These are phyloP conservation scores for Solanum corneliomulleri DNA, from an alignment of 257 asterid species.

Conservation along the genomic window DNA sequence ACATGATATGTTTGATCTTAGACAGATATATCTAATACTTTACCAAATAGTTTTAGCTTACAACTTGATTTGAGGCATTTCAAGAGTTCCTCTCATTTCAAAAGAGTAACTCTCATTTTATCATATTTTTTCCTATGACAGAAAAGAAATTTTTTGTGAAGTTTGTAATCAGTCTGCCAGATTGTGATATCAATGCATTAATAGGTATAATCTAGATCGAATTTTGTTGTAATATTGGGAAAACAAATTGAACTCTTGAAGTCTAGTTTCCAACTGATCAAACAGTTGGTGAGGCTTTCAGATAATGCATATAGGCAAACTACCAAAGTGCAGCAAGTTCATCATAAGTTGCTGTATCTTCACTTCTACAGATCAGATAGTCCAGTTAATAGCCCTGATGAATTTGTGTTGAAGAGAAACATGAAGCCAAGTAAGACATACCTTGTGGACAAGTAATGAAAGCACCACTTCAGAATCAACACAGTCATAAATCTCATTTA, in stretches of 20 bases:
- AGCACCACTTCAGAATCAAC: slow-evolving; percentile 95
- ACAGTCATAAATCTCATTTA: slow-evolving; percentile 75
- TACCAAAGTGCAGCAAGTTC: neutral
- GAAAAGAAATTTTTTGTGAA: neutral
- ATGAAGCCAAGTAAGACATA: slow-evolving; percentile 5
- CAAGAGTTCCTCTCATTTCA: neutral
- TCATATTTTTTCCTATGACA: neutral
- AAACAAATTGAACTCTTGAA: neutral
- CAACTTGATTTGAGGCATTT: neutral
- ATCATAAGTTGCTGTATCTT: neutral
- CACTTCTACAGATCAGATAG: neutral
- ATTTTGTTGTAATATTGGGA: neutral
- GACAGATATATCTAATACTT: neutral
- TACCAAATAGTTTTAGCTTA: neutral
- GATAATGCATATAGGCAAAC: neutral
- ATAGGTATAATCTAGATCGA: neutral
- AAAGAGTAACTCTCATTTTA: neutral
- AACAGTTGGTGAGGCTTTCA: neutral
- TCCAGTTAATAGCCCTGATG: neutral
- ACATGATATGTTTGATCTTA: neutral
- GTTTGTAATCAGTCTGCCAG: neutral
- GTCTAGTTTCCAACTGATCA: neutral
- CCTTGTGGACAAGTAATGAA: slow-evolving; percentile 89
- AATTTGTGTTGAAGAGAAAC: neutral
- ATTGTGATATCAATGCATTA: neutral